Conservation (phyloP, 2,329 filamentous ascomycete species). For the Penicillium sp. region DNA sequence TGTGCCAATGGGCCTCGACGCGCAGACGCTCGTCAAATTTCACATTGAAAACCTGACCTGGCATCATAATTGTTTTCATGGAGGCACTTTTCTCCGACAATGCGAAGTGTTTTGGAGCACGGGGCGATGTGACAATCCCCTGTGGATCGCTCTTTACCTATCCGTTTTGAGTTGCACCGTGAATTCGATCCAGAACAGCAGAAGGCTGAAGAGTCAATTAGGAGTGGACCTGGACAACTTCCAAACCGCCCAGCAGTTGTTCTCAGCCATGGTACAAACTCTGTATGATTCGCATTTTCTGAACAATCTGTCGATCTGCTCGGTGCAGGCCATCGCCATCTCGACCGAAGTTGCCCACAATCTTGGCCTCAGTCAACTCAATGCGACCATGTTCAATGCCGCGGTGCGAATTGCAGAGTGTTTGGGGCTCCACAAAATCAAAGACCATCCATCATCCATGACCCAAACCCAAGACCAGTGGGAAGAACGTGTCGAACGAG, state of each 20-base stretch:
- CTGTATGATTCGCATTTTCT: conserved; percentile 31
- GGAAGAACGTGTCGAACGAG: conserved; percentile 23
- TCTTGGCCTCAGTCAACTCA: conserved; percentile 32
- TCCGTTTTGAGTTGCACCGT: conserved; percentile 21
- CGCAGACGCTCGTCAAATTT: conserved; percentile 20
- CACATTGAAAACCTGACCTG: conserved; percentile 20
- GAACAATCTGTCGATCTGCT: conserved; percentile 25
- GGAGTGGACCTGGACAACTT: conserved; percentile 18
- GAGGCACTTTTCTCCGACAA: conserved; percentile 22
- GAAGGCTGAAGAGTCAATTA: conserved; percentile 12
- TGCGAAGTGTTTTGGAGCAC: conserved; percentile 21
- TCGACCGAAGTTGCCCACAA: conserved; percentile 36
- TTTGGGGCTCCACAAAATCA: conserved; percentile 24
- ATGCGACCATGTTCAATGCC: conserved; percentile 31
- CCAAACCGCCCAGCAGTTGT: conserved; percentile 22
- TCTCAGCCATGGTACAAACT: conserved; percentile 29
- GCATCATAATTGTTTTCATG: conserved; percentile 23
- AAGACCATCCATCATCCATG: conserved; percentile 8
- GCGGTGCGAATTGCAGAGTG: conserved; percentile 34
- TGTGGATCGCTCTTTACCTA: conserved; percentile 23
- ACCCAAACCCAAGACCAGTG: conserved; percentile 16
- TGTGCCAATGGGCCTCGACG: conserved; percentile 10
- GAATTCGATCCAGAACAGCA: conserved; percentile 21
- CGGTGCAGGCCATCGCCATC: conserved; percentile 35
- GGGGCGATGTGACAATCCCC: conserved; percentile 19